phyloP scores from a whole-genome alignment of 225 moss, liverwort and hornwort species.

The Rhytidiadelphus loreus region DNA sequence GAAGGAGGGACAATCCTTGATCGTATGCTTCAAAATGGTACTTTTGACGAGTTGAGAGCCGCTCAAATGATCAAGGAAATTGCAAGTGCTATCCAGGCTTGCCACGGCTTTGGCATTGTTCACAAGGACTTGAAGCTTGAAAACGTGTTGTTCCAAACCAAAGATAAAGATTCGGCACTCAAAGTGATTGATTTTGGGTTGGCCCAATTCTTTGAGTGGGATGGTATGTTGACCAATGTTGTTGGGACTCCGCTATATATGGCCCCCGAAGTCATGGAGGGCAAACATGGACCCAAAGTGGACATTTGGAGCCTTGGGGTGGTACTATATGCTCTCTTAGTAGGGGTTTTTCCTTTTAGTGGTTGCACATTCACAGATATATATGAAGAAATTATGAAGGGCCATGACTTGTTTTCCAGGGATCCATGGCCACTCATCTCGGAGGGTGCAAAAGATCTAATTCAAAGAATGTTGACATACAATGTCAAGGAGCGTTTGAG shows the following conservation, averaged over 20 bases:
- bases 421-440: background rate
- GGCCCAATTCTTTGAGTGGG: background rate
- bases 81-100: background rate
- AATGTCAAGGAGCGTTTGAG: background rate
- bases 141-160: background rate
- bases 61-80: background rate
- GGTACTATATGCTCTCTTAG: background rate
- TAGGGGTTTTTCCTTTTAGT: background rate
- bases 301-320: background rate
- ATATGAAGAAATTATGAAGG: background rate
- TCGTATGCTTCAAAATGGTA: background rate
- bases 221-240: background rate
- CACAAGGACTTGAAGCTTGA: background rate
- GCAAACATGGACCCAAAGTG: background rate
- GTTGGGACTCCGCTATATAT: background rate
- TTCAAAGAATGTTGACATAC: background rate
- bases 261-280: background rate
- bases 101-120: background rate
- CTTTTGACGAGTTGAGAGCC: background rate
- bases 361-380: fast-evolving
- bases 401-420: background rate
- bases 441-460: background rate
- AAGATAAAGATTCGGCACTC: background rate
- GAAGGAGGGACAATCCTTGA: background rate
- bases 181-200: background rate